Conservation (phyloP, 768 basidiomycete species). For the Tylopilus felleus region DNA sequence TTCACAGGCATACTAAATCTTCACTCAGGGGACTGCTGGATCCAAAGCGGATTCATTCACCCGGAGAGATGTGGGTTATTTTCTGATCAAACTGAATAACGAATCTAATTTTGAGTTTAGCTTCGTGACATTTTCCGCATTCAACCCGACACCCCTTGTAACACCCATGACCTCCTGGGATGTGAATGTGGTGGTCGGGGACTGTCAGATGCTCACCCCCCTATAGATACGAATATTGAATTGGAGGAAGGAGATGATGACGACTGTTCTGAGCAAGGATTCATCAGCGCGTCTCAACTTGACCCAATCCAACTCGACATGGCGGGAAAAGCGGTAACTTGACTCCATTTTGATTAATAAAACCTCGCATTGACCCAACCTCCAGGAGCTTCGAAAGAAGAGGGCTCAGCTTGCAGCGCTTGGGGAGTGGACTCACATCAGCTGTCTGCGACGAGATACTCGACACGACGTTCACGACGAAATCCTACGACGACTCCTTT, state of each 20-base stretch:
- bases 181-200: conserved; percentile 58
- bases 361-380: background rate
- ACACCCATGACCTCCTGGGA: conserved; percentile 89
- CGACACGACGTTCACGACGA: conserved; percentile 59
- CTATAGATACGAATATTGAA: conserved; percentile 5
- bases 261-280: conserved; percentile 41
- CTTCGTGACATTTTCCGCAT: conserved; percentile 92
- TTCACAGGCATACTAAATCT: conserved; percentile 7
- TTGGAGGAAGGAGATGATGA: conserved; percentile 31
- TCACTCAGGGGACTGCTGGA: conserved; percentile 38
- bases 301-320: conserved; percentile 42
- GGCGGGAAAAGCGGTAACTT: conserved; percentile 51
- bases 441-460: conserved; percentile 53
- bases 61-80: conserved; percentile 66
- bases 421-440: conserved; percentile 82
- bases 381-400: conserved; percentile 65
- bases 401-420: conserved; percentile 66
- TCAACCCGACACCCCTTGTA: conserved; percentile 72
- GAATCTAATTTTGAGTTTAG: conserved; percentile 37
- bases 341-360: background rate
- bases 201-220: background rate
- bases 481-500: conserved; percentile 51
- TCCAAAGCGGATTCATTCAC: conserved; percentile 86
- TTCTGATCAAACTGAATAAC: background rate
- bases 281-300: conserved; percentile 64